Conservation (phyloP, 2,329 filamentous ascomycete species). For the Claviceps maximensis region DNA sequence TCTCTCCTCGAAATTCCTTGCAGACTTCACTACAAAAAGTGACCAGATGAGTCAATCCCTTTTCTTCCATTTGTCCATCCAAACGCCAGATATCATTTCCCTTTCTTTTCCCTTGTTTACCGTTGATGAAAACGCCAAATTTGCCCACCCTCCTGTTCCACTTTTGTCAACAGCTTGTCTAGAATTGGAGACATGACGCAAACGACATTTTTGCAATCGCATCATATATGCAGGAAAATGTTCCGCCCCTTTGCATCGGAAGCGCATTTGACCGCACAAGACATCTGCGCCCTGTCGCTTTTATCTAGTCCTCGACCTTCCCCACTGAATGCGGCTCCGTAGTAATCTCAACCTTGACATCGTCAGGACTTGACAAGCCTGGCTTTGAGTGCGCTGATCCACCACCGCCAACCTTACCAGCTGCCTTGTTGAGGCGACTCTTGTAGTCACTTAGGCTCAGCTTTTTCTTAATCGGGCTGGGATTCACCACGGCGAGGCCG, state of each 20-base stretch:
- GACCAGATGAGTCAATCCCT: background rate
- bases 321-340: conserved; percentile 18
- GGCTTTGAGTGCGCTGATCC: conserved; percentile 18
- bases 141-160: background rate
- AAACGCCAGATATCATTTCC: background rate
- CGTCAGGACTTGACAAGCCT: conserved; percentile 22
- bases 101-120: too few relatives aligned
- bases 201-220: background rate
- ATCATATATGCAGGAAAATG: background rate
- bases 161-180: background rate
- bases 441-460: conserved; percentile 54
- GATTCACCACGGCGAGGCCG: conserved; percentile 30
- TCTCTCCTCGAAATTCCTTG: background rate
- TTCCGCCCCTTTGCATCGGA: too few relatives aligned
- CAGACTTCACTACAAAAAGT: background rate
- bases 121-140: background rate
- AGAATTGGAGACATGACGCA: background rate
- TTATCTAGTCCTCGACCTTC: conserved; percentile 15
- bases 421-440: conserved; percentile 42
- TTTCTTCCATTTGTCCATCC: background rate
- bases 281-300: background rate
- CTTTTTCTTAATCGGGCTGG: conserved; percentile 54
- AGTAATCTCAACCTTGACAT: conserved; percentile 23
- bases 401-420: conserved; percentile 21
- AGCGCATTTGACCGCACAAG: conserved; percentile 13